phyloP scores from a whole-genome alignment of 208 protist genomes.

The Endotrypanum monterogeii region DNA sequence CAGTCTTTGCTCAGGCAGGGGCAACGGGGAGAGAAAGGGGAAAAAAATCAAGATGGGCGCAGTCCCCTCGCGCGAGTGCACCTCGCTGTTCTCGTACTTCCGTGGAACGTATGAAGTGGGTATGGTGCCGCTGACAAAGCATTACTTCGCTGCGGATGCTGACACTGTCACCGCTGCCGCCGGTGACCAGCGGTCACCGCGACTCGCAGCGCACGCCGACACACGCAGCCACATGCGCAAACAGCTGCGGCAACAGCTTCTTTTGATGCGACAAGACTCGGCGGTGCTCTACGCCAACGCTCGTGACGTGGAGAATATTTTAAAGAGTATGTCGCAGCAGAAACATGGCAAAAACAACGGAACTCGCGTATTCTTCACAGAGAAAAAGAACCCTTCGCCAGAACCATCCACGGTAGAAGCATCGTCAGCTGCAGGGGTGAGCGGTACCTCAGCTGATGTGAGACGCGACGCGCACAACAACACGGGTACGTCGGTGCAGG shows the following conservation, averaged over 20 bases:
- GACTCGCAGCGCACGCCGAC: background rate
- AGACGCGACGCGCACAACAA: background rate
- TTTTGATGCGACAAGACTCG: constrained; percentile 69
- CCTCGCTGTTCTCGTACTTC: constrained; percentile 85
- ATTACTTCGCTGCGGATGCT: constrained; percentile 60
- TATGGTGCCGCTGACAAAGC: constrained; percentile 77
- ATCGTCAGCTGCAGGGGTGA: background rate
- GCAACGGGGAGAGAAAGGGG: too few relatives aligned
- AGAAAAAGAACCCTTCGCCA: background rate
- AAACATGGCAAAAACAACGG: background rate
- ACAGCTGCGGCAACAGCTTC: constrained; percentile 66
- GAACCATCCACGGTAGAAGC: background rate
- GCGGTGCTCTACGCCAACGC: constrained; percentile 72
- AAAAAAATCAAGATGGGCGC: constrained; percentile 52
- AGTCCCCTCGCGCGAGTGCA: constrained; percentile 61
- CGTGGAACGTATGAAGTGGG: constrained; percentile 85
- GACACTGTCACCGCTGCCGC: constrained; percentile 1
- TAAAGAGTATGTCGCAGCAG: constrained; percentile 17
- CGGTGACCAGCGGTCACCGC: background rate
- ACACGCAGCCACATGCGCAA: constrained; percentile 18
- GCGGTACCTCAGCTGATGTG: background rate
- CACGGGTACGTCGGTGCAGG: background rate
- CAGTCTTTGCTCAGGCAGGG: background rate
- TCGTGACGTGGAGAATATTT: constrained; percentile 41
- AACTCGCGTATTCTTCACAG: background rate